These are phyloP conservation scores for Spathaspora sp. DNA, from an alignment of 805 yeast species.

Conservation along the genomic window DNA sequence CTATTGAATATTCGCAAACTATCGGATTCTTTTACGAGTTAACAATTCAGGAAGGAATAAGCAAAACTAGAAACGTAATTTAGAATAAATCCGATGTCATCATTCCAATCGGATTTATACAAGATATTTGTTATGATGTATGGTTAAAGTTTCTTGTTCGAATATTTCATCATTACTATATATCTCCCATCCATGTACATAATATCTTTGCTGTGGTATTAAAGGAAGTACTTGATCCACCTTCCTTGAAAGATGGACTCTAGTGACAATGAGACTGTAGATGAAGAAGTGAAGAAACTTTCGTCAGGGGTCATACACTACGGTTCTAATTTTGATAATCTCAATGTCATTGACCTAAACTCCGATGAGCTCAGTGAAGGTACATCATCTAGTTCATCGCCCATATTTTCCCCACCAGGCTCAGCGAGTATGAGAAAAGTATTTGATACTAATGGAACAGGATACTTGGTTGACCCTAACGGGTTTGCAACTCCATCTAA, in stretches of 20 bases:
- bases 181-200: too few species aligned
- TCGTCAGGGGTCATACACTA: slow-evolving; percentile 1
- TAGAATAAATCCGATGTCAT: neutral
- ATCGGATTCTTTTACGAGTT: too few species aligned
- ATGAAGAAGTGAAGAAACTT: slow-evolving; percentile 7
- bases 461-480: slow-evolving; percentile 3
- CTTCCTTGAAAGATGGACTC: neutral
- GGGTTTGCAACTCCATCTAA: slow-evolving; percentile 3
- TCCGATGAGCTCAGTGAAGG: neutral
- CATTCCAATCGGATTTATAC: neutral
- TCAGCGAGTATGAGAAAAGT: neutral
- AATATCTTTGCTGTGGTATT: neutral
- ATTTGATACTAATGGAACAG: slow-evolving; percentile 1
- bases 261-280: slow-evolving; percentile 8
- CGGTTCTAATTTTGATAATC: neutral
- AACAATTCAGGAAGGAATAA: too few species aligned
- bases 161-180: too few species aligned
- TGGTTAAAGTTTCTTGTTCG: too few species aligned
- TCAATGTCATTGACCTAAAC: neutral
- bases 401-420: neutral
- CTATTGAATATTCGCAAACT: too few species aligned
- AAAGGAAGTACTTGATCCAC: neutral
- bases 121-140: too few species aligned
- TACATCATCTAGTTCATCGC: neutral
- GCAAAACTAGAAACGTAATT: too few species aligned